Conservation (phyloP, 257 asterid species). For the Jaltomata sinuosa region DNA sequence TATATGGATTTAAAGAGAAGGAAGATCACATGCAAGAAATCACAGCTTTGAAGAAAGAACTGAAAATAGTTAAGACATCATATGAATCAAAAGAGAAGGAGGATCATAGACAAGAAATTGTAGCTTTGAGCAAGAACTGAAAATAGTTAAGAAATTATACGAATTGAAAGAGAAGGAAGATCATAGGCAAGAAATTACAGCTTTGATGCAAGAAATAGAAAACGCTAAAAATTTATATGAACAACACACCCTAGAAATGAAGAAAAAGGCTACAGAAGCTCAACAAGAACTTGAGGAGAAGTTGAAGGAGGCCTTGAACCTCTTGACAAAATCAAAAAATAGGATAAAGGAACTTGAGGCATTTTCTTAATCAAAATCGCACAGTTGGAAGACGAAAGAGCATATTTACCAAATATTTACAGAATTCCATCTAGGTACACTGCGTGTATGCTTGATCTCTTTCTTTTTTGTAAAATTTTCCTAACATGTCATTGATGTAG, state of each 20-base stretch:
- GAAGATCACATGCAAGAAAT: not conserved
- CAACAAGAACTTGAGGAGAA: constrained; percentile 49
- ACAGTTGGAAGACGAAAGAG: constrained; percentile 57
- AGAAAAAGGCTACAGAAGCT: constrained; percentile 25
- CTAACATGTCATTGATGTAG: not conserved
- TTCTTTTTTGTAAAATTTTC: not conserved
- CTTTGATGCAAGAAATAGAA: constrained; percentile 29
- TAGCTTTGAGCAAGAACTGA: constrained; percentile 20
- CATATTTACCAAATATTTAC: constrained; percentile 47
- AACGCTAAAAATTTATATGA: constrained; percentile 22
- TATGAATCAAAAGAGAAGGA: constrained; percentile 24
- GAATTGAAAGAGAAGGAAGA: constrained; percentile 3
- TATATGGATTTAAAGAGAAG: constrained; percentile 16
- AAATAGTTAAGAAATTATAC: constrained; percentile 2
- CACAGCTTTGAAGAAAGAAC: constrained; percentile 22
- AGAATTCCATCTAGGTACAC: constrained; percentile 74
- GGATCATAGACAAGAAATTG: constrained; percentile 23
- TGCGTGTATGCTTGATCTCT: constrained; percentile 44
- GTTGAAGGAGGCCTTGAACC: constrained; percentile 30
- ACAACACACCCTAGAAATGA: constrained; percentile 24
- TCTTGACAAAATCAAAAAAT: constrained; percentile 28
- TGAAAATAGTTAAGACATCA: constrained; percentile 23
- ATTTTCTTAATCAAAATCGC: constrained; percentile 27
- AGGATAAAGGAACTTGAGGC: constrained; percentile 55
- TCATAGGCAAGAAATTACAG: constrained; percentile 1